Evolutionary conservation across 2,329 filamentous ascomycete genomes (phyloP).

Genomic region (Botryosphaeria agaves): DNA sequence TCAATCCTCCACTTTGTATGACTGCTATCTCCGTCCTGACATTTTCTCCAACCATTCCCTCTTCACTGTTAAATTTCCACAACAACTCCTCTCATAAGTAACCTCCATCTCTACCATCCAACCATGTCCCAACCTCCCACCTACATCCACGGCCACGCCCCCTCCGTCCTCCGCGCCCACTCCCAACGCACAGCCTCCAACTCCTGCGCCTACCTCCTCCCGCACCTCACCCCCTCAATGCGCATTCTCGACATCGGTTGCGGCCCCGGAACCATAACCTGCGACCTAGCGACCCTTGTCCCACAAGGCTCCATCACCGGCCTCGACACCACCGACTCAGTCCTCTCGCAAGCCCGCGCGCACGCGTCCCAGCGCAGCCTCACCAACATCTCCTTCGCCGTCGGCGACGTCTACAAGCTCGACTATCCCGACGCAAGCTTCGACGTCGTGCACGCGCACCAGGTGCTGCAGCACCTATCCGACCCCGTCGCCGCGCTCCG

Average conservation of each 20-base stretch:
- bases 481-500: constrained; percentile 31
- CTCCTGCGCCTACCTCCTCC: constrained; percentile 14
- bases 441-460: constrained; percentile 42
- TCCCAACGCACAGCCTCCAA: constrained; percentile 27
- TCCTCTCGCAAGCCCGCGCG: constrained; percentile 15
- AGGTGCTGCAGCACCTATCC: constrained; percentile 38
- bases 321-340: constrained; percentile 1
- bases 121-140: not conserved
- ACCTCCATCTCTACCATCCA: too few species aligned
- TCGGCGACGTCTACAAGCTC: constrained; percentile 23
- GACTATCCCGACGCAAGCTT: constrained; percentile 30
- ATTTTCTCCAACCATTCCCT: too few species aligned
- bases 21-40: too few species aligned
- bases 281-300: constrained; percentile 2
- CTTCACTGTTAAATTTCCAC: too few species aligned
- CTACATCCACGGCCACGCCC: constrained; percentile 25
- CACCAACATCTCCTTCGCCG: constrained; percentile 16
- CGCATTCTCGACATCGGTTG: constrained; percentile 6
- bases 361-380: constrained; percentile 14
- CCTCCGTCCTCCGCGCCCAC: constrained; percentile 24
- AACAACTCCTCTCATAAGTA: too few species aligned
- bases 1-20: too few species aligned
- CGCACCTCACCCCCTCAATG: constrained; percentile 4
- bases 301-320: constrained; percentile 1
- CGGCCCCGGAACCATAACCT: constrained; percentile 5